phyloP scores from a whole-genome alignment of 768 basidiomycete genomes.

The Leccinum boreale region DNA sequence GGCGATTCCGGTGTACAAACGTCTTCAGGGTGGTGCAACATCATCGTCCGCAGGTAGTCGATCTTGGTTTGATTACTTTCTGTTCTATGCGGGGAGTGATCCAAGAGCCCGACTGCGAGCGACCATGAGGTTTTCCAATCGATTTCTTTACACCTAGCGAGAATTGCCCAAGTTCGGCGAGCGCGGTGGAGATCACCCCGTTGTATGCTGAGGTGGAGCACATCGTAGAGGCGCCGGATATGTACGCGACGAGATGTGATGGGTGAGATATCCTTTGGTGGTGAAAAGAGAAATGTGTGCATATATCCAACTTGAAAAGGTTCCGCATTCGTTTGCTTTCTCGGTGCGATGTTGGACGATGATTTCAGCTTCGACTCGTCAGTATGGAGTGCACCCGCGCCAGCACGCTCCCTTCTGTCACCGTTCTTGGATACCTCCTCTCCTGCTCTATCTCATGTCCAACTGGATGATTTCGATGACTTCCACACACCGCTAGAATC shows the following conservation, averaged over 20 bases:
- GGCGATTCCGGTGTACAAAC: conserved; percentile 40
- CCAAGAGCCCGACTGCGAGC: conserved; percentile 57
- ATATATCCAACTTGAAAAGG: conserved; percentile 4
- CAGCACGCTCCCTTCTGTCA: conserved; percentile 30
- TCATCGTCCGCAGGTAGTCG: conserved; percentile 66
- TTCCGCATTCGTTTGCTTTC: background rate
- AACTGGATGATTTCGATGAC: conserved; percentile 52
- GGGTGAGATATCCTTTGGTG: conserved; percentile 47
- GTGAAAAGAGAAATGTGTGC: conserved; percentile 60
- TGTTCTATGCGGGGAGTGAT: conserved; percentile 28
- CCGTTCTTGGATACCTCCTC: conserved; percentile 22
- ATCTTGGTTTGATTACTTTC: conserved; percentile 37
- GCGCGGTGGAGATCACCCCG: conserved; percentile 63
- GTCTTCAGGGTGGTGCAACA: conserved; percentile 64
- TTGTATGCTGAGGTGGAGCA: conserved; percentile 69
- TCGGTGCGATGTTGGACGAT: conserved; percentile 54
- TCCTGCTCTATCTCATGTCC: conserved; percentile 30
- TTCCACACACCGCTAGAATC: conserved; percentile 49
- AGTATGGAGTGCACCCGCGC: conserved; percentile 61
- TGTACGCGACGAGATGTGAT: conserved; percentile 64
- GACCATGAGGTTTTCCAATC: conserved; percentile 73
- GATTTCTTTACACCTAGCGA: conserved; percentile 74
- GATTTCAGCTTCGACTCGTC: conserved; percentile 70
- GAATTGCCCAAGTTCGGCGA: conserved; percentile 67
- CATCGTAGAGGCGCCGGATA: conserved; percentile 69